Percentiles rank a stretch among this genome's conserved stretches.
Evolutionary conservation across 495 filamentous ascomycete species (phyloP).

Genomic region (Lasiosphaeria ovina): DNA sequence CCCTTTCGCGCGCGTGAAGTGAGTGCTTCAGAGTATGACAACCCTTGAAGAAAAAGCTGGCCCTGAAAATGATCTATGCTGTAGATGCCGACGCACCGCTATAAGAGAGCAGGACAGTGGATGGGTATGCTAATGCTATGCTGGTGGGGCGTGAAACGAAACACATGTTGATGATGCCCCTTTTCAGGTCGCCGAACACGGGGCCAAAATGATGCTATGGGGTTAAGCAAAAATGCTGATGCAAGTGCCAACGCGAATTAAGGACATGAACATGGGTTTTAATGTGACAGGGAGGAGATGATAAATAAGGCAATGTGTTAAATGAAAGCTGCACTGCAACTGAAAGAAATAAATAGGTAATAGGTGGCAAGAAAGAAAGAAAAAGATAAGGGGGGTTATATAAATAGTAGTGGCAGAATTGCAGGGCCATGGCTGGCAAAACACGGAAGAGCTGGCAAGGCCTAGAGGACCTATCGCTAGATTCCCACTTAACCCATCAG

Average conservation of each 20-base stretch:
- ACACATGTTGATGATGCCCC: too few relatives aligned
- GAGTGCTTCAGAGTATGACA: not conserved
- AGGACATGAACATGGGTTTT: not conserved
- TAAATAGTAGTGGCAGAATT: not conserved
- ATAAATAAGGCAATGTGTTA: not conserved
- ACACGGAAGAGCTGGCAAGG: not conserved
- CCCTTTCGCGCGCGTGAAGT: too few relatives aligned
- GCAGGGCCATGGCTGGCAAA: not conserved
- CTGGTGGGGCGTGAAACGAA: too few relatives aligned
- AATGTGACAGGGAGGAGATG: not conserved
- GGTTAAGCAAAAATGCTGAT: too few relatives aligned
- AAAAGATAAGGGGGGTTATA: conserved; percentile 5
- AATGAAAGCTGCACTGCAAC: conserved; percentile 17
- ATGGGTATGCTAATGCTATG: too few relatives aligned
- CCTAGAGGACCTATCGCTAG: not conserved
- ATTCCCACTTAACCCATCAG: conserved; percentile 22
- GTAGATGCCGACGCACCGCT: too few relatives aligned
- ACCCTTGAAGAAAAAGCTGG: not conserved
- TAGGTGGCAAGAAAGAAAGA: not conserved
- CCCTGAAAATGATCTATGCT: too few relatives aligned
- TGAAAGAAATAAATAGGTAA: conserved; percentile 1
- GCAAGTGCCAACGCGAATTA: not conserved
- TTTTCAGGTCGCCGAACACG: too few relatives aligned
- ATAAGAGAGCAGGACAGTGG: too few relatives aligned
- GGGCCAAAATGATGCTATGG: too few relatives aligned